Base-by-base conservation (phyloP, 1,284 basidiomycete genomes). In the Microbotryomycetes sp. region DNA sequence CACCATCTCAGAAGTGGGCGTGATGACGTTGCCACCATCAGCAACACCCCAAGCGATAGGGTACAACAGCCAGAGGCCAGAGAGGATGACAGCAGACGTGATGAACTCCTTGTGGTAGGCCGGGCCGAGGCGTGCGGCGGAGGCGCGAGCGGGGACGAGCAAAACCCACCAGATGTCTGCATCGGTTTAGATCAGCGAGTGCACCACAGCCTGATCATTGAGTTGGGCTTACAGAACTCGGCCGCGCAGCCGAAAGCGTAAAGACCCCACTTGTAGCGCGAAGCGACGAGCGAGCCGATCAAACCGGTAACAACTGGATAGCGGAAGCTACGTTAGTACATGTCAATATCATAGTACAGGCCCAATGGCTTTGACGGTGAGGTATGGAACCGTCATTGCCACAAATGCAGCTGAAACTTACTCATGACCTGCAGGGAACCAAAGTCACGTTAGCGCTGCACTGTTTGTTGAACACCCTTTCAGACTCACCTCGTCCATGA, bases 51-150 rank as follows among this genome's bases (percentile, higher is more conserved):
- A 78, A 15, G 75, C 74, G 54, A 80, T 73, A 29, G 77, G 75
- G 74, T 83, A 84, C 45, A 83, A 69, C 61, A 81, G 61, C 78
- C 79, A 80, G 56, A 83, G 74, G 73, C 81, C 77, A 11, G 78
- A 75, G 62, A 83, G 74, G 66, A 77, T 78, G 26, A 52, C 7
- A 15, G 54, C 45, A 26, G 54, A 77, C 45, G 57, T 50, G 49
- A 78, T 66, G 73, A 79, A 83, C 0, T 77, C 74, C 28, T 66
- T 64, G 59, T 74, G 74, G 69, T 78, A 78, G 29, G 75, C 76
- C 1, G 68, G 65, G 56, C 76, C 75, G 56, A 77, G 71, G 31
- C 73, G 68, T 67, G 77, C 73, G 31, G 77, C 76, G 31, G 76
- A 73, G 58, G 73, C 62, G 46, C 75, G 70, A 15, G 72, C 76